A percentile compares a stretch with the other conserved stretches of the same genome.
phyloP scores from a whole-genome alignment of 768 basidiomycete genomes.

The Lentinula edodes region DNA sequence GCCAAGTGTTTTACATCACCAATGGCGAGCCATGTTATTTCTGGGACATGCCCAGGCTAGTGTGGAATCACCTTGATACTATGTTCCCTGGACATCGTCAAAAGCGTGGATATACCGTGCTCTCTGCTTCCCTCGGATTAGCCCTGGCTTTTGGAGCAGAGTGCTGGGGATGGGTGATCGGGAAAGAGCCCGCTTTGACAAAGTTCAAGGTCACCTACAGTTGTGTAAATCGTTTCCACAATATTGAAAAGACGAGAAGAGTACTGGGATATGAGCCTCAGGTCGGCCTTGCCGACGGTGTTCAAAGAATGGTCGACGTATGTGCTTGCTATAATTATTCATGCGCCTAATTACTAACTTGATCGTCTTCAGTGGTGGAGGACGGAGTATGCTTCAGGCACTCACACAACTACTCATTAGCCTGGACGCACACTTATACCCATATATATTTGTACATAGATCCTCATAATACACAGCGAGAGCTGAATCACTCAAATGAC shows the following conservation, averaged over 20 bases:
- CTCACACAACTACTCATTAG: slow-evolving; percentile 31
- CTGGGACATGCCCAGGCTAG: slow-evolving; percentile 83
- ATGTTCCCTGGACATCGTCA: slow-evolving; percentile 51
- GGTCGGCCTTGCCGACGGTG: slow-evolving; percentile 84
- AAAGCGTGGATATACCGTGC: slow-evolving; percentile 29
- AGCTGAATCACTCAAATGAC: background rate
- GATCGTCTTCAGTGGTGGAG: slow-evolving; percentile 39
- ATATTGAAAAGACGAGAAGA: slow-evolving; percentile 89
- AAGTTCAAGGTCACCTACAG: slow-evolving; percentile 77
- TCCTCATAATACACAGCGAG: background rate
- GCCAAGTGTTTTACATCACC: slow-evolving; percentile 93
- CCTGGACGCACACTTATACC: background rate
- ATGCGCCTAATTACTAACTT: background rate
- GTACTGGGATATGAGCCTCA: slow-evolving; percentile 92
- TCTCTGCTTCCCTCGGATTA: slow-evolving; percentile 65
- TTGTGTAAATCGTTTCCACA: slow-evolving; percentile 80
- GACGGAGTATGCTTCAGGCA: slow-evolving; percentile 31
- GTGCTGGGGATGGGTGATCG: slow-evolving; percentile 63
- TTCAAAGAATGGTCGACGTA: slow-evolving; percentile 73
- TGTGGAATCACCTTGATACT: slow-evolving; percentile 72
- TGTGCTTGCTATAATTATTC: slow-evolving; percentile 18
- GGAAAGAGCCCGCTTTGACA: slow-evolving; percentile 83
- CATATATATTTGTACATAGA: background rate
- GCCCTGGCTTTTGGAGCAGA: slow-evolving; percentile 69
- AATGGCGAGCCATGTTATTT: slow-evolving; percentile 96